Percentiles rank a stretch among this genome's conserved stretches.
Conservation (phyloP, 83 land plant genomes). For the Larix sibirica region DNA sequence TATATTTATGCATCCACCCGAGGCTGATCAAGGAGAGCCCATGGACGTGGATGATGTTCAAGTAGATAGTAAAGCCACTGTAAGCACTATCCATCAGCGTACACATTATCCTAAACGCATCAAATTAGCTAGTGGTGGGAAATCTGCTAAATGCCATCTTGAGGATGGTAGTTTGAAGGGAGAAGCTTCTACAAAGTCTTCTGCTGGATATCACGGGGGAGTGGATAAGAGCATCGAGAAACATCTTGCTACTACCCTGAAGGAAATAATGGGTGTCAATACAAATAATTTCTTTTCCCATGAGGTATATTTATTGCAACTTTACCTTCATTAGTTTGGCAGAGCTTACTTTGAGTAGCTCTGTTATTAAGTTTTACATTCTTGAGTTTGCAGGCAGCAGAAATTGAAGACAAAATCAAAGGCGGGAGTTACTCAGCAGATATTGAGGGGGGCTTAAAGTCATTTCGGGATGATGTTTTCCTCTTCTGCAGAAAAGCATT, state of each 20-base stretch:
- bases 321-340: neutral
- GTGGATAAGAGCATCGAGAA: conserved; percentile 62
- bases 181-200: conserved; percentile 44
- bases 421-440: conserved; percentile 57
- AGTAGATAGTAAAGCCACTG: conserved; percentile 42
- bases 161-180: conserved; percentile 65
- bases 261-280: conserved; percentile 68
- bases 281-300: conserved; percentile 60
- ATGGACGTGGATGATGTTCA: conserved; percentile 30
- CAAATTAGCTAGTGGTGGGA: conserved; percentile 46
- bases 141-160: conserved; percentile 39
- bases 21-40: neutral
- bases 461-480: conserved; percentile 71
- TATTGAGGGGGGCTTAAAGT: conserved; percentile 68
- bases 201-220: conserved; percentile 15
- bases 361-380: conserved; percentile 13
- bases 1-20: neutral
- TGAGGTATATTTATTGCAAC: conserved; percentile 35
- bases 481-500: conserved; percentile 75
- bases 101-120: conserved; percentile 29
- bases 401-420: conserved; percentile 69
- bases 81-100: conserved; percentile 39
- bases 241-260: conserved; percentile 47
- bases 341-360: neutral
- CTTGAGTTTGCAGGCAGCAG: conserved; percentile 44